These are phyloP conservation scores for Jatropha curcas DNA, from an alignment of 345 rosid species.

Conservation along the genomic window DNA sequence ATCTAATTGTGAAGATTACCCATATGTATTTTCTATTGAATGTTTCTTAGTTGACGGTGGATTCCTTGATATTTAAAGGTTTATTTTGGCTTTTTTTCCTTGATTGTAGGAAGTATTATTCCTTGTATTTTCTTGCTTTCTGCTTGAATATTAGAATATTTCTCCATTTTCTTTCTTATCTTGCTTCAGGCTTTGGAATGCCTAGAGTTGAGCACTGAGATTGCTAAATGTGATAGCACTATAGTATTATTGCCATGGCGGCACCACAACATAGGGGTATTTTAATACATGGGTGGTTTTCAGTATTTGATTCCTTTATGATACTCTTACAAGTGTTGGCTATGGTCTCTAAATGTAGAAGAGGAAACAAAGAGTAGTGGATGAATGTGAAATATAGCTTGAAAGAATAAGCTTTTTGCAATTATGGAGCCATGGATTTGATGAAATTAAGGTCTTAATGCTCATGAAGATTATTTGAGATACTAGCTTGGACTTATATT, in stretches of 20 bases:
- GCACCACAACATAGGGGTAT: neutral
- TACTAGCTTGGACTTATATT: neutral
- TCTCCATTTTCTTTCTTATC: neutral
- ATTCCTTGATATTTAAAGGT: neutral
- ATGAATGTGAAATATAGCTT: neutral
- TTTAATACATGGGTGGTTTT: neutral
- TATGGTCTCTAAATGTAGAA: neutral
- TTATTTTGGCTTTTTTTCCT: neutral
- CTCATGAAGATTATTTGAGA: neutral
- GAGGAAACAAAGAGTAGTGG: neutral
- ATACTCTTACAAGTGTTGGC: neutral
- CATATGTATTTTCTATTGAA: neutral
- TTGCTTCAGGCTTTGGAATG: constrained; percentile 3
- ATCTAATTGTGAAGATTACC: neutral
- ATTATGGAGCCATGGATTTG: neutral
- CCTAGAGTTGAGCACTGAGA: neutral
- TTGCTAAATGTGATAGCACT: neutral
- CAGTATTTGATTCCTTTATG: neutral
- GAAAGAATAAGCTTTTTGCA: neutral
- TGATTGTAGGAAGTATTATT: neutral
- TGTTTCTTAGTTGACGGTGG: neutral
- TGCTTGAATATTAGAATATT: neutral
- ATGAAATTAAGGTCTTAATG: neutral
- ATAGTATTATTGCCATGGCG: neutral
- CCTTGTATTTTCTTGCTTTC: neutral